Conservation (phyloP, 441 rosid species). For the Melastoma candidum region DNA sequence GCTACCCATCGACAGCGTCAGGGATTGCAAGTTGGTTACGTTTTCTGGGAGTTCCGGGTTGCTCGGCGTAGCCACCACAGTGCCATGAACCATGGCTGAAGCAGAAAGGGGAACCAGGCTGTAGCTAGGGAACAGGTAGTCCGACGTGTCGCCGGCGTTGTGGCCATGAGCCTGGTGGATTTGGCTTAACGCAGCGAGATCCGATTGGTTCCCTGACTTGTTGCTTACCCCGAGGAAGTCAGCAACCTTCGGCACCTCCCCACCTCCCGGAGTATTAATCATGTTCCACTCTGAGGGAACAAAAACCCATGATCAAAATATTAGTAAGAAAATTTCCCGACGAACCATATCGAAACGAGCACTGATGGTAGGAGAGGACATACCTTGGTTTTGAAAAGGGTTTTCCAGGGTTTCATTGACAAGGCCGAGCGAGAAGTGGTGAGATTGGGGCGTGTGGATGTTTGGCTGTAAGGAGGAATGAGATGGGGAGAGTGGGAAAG, state of each 20-base stretch:
- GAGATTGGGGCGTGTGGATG: slow-evolving; percentile 55
- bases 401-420: slow-evolving; percentile 60
- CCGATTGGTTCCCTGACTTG: slow-evolving; percentile 61
- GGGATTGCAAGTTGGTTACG: slow-evolving; percentile 7
- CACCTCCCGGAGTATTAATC: slow-evolving; percentile 47
- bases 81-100: slow-evolving; percentile 24
- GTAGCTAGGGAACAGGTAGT: slow-evolving; percentile 43
- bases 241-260: slow-evolving; percentile 81
- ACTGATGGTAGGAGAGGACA: too few species aligned
- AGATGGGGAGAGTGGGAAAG: slow-evolving; percentile 84
- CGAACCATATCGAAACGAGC: too few species aligned
- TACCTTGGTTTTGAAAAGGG: slow-evolving; percentile 87
- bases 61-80: slow-evolving; percentile 4
- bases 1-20: slow-evolving; percentile 11
- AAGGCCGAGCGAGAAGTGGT: slow-evolving; percentile 74
- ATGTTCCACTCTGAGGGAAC: slow-evolving; percentile 60
- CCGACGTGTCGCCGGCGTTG: slow-evolving; percentile 14
- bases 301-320: neutral
- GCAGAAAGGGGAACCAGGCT: slow-evolving; percentile 22
- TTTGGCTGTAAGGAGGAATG: slow-evolving; percentile 60
- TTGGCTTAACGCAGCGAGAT: slow-evolving; percentile 55
- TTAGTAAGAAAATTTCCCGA: neutral
- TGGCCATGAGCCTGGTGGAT: slow-evolving; percentile 33
- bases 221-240: slow-evolving; percentile 83
- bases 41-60: slow-evolving; percentile 5